Conservation (phyloP, 805 yeast species). For the Saturnispora galanensis region DNA sequence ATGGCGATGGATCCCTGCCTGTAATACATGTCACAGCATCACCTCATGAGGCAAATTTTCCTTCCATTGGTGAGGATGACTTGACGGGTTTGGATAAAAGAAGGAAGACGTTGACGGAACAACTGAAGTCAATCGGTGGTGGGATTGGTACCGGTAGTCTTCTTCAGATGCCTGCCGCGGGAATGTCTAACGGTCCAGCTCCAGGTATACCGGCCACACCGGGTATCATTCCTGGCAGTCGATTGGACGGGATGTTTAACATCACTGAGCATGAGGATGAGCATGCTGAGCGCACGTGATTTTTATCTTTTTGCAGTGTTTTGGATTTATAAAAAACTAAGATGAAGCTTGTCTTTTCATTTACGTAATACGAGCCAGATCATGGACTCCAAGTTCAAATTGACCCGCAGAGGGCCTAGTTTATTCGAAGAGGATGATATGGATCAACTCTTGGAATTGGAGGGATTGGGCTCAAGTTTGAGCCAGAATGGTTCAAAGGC, state of each 20-base stretch:
- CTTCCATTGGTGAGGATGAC: neutral
- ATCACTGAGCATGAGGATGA: neutral
- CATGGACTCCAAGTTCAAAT: neutral
- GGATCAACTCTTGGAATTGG: neutral
- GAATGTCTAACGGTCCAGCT: neutral
- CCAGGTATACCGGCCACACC: conserved; percentile 9
- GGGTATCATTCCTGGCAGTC: conserved; percentile 13
- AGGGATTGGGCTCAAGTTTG: conserved; percentile 12
- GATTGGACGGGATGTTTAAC: conserved; percentile 10
- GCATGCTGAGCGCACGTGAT: neutral
- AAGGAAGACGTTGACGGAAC: conserved; percentile 12
- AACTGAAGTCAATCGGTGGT: conserved; percentile 5
- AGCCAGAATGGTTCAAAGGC: conserved; percentile 20
- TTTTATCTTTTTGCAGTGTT: neutral
- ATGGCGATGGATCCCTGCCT: too few species aligned
- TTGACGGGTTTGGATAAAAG: conserved; percentile 8
- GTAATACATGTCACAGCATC: too few species aligned
- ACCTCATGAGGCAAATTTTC: too few species aligned
- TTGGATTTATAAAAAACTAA: neutral
- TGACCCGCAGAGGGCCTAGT: conserved; percentile 4
- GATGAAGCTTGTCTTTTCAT: neutral
- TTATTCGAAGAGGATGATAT: conserved; percentile 8
- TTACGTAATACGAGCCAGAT: too few species aligned
- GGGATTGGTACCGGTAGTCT: neutral
- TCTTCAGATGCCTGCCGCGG: neutral